phyloP scores from a whole-genome alignment of 1,284 basidiomycete genomes.

The Butyriboletus appendiculatus region DNA sequence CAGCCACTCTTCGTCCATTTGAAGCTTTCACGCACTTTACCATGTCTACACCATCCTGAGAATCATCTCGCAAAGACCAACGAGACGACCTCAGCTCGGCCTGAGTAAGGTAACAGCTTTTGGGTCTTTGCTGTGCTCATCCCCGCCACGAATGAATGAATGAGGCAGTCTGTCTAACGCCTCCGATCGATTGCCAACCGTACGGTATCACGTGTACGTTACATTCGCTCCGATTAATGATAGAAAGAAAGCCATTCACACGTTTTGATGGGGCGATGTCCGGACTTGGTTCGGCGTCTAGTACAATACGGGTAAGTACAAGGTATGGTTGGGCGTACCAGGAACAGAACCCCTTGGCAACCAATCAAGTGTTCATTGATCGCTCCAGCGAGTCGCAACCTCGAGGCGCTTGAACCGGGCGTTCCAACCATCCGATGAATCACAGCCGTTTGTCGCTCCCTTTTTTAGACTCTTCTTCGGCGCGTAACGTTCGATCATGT shows the following conservation, averaged over 20 bases:
- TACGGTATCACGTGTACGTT: not conserved
- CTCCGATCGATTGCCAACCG: not conserved
- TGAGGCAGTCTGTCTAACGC: not conserved
- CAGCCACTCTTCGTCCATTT: not conserved
- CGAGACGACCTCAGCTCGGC: not conserved
- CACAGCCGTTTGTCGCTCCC: not conserved
- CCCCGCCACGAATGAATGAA: not conserved
- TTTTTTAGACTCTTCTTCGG: not conserved
- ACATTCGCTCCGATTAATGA: not conserved
- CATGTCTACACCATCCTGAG: not conserved
- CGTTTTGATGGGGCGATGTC: not conserved
- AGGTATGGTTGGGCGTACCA: not conserved
- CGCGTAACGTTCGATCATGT: not conserved
- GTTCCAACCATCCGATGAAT: not conserved
- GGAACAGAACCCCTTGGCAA: not conserved
- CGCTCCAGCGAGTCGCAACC: not conserved
- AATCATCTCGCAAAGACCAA: not conserved
- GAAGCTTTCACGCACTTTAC: not conserved
- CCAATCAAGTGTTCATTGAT: not conserved
- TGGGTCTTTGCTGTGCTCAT: not conserved
- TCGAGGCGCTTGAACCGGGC: not conserved
- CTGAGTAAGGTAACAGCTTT: not conserved
- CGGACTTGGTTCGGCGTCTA: not conserved
- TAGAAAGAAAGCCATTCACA: not conserved
- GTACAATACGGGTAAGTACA: slow-evolving; percentile 1